Conservation (phyloP, 163 green algal species). For the Chlamydomonas reinhardtii region DNA sequence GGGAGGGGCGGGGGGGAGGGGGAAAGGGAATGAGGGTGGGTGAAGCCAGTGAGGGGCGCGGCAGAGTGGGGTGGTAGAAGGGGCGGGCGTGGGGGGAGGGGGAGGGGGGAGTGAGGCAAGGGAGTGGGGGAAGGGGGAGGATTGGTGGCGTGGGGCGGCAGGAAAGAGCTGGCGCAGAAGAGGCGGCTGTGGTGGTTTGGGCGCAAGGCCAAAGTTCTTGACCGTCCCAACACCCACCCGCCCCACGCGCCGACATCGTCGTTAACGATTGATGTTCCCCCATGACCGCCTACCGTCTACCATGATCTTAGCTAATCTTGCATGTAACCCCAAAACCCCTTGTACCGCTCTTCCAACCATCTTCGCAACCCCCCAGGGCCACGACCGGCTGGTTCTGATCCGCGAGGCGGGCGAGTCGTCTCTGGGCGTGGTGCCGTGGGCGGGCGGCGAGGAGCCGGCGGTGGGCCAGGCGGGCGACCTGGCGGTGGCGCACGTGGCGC, state of each 20-base stretch:
- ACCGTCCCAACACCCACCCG: too few relatives aligned
- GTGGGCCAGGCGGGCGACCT: conserved; percentile 57
- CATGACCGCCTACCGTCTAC: neutral
- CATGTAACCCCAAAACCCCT: neutral
- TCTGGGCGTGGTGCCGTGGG: neutral
- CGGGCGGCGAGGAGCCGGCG: conserved; percentile 11
- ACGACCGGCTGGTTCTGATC: conserved; percentile 84
- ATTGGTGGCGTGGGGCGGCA: too few relatives aligned
- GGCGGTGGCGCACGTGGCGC: conserved; percentile 74
- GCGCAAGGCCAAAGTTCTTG: too few relatives aligned
- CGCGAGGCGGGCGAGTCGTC: conserved; percentile 60
- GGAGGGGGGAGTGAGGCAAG: too few relatives aligned
- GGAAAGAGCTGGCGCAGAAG: too few relatives aligned
- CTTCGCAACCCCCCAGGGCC: conserved; percentile 71
- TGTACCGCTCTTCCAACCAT: too few relatives aligned
- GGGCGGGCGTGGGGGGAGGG: neutral
- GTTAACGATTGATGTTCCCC: too few relatives aligned
- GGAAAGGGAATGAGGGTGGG: neutral
- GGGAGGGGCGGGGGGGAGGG: too few relatives aligned
- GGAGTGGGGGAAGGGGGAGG: too few relatives aligned
- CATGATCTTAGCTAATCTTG: neutral
- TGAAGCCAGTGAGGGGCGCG: neutral
- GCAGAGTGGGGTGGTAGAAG: neutral
- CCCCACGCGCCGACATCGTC: too few relatives aligned
- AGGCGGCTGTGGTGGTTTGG: too few relatives aligned